Evolutionary conservation across 805 yeast genomes (phyloP).

Genomic region (Clavispora carvajalis): DNA sequence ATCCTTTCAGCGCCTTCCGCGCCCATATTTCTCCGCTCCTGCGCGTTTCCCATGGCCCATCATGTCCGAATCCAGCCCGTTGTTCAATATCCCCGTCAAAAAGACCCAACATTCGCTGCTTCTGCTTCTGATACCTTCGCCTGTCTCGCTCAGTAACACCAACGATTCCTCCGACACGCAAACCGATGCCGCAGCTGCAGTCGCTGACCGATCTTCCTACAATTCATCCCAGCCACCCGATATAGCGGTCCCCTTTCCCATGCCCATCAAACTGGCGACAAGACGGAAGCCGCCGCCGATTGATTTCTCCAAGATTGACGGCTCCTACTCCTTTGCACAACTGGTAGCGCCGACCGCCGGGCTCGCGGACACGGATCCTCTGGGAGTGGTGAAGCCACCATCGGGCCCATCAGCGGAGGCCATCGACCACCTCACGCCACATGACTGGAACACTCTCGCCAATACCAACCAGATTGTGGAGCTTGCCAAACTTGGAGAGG

Average conservation of each 20-base stretch:
- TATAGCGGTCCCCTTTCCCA: neutral
- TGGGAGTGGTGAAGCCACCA: neutral
- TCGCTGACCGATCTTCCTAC: too few relatives aligned
- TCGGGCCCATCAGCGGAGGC: constrained; percentile 7
- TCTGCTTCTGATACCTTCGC: constrained; percentile 27
- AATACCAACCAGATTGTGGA: constrained; percentile 59
- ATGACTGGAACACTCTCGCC: constrained; percentile 67
- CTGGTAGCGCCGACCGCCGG: neutral
- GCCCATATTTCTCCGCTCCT: neutral
- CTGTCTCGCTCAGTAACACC: constrained; percentile 12
- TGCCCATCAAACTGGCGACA: neutral
- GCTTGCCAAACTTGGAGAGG: constrained; percentile 79
- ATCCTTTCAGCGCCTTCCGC: neutral
- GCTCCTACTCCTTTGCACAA: constrained; percentile 16
- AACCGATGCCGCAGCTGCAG: neutral
- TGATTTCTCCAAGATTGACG: constrained; percentile 33
- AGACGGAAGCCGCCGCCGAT: constrained; percentile 41
- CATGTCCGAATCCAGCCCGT: constrained; percentile 17
- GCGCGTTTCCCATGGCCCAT: neutral
- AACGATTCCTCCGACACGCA: neutral
- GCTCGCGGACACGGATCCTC: neutral
- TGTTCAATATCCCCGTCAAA: constrained; percentile 30
- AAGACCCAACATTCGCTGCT: constrained; percentile 18
- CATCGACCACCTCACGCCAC: constrained; percentile 58
- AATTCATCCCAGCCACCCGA: too few relatives aligned